Evolutionary conservation across 108 stramenopile species (phyloP).

Genomic region (Halocafeteria seosinensis): DNA sequence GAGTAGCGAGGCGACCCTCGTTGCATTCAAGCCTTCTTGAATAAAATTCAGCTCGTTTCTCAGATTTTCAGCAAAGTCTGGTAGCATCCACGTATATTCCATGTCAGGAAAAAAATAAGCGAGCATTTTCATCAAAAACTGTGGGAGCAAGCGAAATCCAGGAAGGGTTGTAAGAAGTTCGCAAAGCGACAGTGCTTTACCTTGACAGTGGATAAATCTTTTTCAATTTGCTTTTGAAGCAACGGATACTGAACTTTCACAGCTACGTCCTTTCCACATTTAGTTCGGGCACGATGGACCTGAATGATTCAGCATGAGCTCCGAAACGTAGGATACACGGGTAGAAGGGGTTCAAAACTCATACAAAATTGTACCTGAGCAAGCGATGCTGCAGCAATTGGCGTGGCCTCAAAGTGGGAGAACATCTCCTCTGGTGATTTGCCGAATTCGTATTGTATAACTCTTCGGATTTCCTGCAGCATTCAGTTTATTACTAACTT

Average conservation of each 20-base stretch:
- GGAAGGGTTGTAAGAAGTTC: too few species aligned
- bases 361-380: slow-evolving; percentile 21
- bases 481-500: too few species aligned
- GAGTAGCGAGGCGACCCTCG: neutral
- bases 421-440: too few species aligned
- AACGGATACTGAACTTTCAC: slow-evolving; percentile 26
- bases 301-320: too few species aligned
- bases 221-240: slow-evolving; percentile 1
- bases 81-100: slow-evolving; percentile 23
- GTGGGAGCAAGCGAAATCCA: too few species aligned
- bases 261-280: slow-evolving; percentile 6
- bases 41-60: slow-evolving; percentile 26
- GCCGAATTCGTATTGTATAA: too few species aligned
- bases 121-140: neutral
- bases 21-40: slow-evolving; percentile 24
- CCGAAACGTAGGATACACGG: too few species aligned
- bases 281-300: neutral
- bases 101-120: slow-evolving; percentile 18
- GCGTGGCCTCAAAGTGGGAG: slow-evolving; percentile 10
- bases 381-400: slow-evolving; percentile 21
- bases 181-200: too few species aligned
- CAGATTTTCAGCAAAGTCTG: slow-evolving; percentile 24
- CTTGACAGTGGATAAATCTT: slow-evolving; percentile 11
- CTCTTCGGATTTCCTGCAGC: too few species aligned
- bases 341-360: neutral